Evolutionary conservation across 2,329 filamentous ascomycete genomes (phyloP), one percentile per base, ranked within the genome.

Genomic region (Apiospora pterosperma): DNA sequence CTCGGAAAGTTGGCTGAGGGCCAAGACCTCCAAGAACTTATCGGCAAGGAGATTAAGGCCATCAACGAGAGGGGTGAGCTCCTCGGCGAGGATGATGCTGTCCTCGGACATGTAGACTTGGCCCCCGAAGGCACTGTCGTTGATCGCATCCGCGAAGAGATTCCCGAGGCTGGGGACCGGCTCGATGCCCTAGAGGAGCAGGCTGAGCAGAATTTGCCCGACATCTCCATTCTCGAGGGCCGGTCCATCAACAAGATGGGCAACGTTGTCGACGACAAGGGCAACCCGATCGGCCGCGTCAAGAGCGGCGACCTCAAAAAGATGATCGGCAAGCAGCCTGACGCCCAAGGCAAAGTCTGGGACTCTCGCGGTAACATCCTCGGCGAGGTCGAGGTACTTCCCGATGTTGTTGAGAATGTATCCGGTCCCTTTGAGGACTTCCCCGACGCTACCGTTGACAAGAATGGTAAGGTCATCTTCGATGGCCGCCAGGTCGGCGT

Each of bases 31-130:
- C 66, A 73, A 23, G 63, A 70, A 39, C 61, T 76, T 1, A 36
- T 82, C 19, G 85, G 88, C 67, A 90, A 88, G 68, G 87, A 89
- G 23, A 84, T 89, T 69, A 90, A 90, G 79, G 90, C 88, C 75
- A 80, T 88, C 69, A 88, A 90, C 68, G 84, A 83, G 67, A 80
- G 88, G 74, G 88, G 88, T n/a, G 87, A 90, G 70, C 85, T 90
- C 62, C 84, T 89, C 72, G 88, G 90, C 74, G 87, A 83, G 74
- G 84, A 88, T 52, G 88, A 88, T 28, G 87, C 88, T 34, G 81
- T 90, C 68, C 84, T 90, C 66, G 88, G 88, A 25, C 85, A 84
- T 67, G 87, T 88, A 69, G 79, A 85, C 68, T 75, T 83, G 6
- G 76, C 82, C 2, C 81, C 82, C 21, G 80, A 82, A 70, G 76